phyloP scores from a whole-genome alignment of 176 grass and related monocot genomes.

The Avena sativa region DNA sequence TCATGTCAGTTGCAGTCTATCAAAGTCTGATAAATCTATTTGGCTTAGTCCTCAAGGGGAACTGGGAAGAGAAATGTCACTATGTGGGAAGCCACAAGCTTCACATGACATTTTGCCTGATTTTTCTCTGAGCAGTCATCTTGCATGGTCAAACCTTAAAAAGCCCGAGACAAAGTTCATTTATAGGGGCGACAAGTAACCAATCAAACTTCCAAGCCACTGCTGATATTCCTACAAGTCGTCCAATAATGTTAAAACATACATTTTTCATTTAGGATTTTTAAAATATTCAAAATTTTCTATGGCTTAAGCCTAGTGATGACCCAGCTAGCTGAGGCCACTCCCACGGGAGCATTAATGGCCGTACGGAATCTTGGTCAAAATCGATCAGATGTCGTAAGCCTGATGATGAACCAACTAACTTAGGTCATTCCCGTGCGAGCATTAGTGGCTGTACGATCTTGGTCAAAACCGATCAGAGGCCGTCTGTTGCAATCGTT shows the following conservation, averaged over 20 bases:
- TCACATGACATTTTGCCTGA: slow-evolving; percentile 39
- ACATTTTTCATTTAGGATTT: background rate
- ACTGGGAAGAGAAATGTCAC: slow-evolving; percentile 64
- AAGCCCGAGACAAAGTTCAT: slow-evolving; percentile 30
- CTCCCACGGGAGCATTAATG: no score
- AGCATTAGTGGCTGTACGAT: no score
- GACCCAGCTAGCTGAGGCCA: no score
- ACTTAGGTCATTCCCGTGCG: no score
- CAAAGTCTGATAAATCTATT: slow-evolving; percentile 73
- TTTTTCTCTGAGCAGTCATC: slow-evolving; percentile 41
- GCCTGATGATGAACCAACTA: no score
- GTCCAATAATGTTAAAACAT: background rate
- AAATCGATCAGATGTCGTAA: no score
- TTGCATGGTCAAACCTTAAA: slow-evolving; percentile 42
- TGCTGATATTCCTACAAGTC: background rate
- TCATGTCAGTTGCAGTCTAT: slow-evolving; percentile 47
- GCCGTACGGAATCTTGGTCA: no score
- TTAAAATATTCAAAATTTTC: background rate
- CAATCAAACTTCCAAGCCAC: slow-evolving; percentile 17
- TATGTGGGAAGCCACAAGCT: slow-evolving; percentile 58
- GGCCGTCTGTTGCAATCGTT: no score
- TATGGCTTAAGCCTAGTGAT: no score
- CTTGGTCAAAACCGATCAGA: no score
- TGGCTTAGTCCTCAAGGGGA: slow-evolving; percentile 71
- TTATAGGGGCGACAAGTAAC: slow-evolving; percentile 21